Evolutionary conservation across 2,329 filamentous ascomycete genomes (phyloP).

Genomic region (Diatrype stigma): DNA sequence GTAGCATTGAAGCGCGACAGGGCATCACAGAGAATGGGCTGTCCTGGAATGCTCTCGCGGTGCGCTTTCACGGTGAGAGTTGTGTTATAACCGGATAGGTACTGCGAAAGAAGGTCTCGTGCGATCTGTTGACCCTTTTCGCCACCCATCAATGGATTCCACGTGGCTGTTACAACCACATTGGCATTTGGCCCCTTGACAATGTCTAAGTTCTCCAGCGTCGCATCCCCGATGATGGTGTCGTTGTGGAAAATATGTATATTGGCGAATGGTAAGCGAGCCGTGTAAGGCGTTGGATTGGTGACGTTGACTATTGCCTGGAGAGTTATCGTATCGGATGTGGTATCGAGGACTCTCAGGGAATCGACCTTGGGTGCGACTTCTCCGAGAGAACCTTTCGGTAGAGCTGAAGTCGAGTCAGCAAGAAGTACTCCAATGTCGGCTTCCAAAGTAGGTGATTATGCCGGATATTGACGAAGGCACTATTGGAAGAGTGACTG

Average conservation of each 20-base stretch:
- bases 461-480: slow-evolving; percentile 15
- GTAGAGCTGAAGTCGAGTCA: slow-evolving; percentile 50
- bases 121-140: slow-evolving; percentile 58
- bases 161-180: slow-evolving; percentile 63
- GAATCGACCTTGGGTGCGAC: slow-evolving; percentile 63
- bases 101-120: slow-evolving; percentile 73
- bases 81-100: slow-evolving; percentile 83
- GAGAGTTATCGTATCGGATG: slow-evolving; percentile 65
- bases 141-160: slow-evolving; percentile 69
- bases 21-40: slow-evolving; percentile 67
- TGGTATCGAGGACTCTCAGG: slow-evolving; percentile 69
- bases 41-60: slow-evolving; percentile 65
- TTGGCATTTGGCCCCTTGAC: slow-evolving; percentile 67
- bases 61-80: slow-evolving; percentile 72
- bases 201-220: slow-evolving; percentile 59
- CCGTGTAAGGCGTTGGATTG: slow-evolving; percentile 86
- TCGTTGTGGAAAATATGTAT: slow-evolving; percentile 72
- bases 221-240: slow-evolving; percentile 71
- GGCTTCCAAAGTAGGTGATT: slow-evolving; percentile 6
- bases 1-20: slow-evolving; percentile 69
- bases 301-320: slow-evolving; percentile 75
- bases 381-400: slow-evolving; percentile 44
- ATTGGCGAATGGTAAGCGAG: slow-evolving; percentile 73
- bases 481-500: slow-evolving; percentile 29
- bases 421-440: slow-evolving; percentile 16